phyloP scores from a whole-genome alignment of 179 eudicot species.

The Beta corolliflora region DNA sequence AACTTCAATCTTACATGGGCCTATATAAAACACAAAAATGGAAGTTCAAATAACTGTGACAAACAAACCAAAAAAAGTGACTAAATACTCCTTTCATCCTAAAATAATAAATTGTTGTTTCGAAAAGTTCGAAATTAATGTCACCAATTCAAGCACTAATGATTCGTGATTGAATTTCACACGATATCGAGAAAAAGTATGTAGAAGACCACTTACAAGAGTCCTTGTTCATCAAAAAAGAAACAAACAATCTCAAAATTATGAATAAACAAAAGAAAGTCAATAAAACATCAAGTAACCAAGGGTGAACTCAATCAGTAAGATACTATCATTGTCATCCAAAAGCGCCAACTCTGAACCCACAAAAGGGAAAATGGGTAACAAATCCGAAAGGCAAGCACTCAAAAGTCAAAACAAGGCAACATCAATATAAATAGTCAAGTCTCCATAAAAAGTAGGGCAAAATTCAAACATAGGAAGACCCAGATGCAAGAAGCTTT shows the following conservation, averaged over 20 bases:
- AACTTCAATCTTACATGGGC: no score
- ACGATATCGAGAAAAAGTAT: not conserved
- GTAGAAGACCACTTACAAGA: not conserved
- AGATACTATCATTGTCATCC: not conserved
- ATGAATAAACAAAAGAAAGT: no score
- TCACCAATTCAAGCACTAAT: not conserved
- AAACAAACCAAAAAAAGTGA: not conserved
- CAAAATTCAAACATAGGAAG: not conserved
- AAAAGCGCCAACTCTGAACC: not conserved
- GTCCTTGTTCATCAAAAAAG: not conserved
- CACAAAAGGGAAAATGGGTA: not conserved
- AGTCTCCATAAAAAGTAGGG: not conserved
- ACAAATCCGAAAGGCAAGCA: not conserved
- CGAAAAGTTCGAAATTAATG: not conserved
- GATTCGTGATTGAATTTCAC: not conserved
- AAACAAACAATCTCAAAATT: no score
- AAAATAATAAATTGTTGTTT: not conserved
- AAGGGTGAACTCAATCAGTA: not conserved
- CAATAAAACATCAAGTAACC: not conserved
- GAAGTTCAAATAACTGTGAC: not conserved
- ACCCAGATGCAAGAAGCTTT: not conserved
- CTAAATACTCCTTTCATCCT: not conserved
- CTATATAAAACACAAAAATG: not conserved
- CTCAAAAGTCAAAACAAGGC: not conserved
- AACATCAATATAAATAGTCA: not conserved